These are phyloP conservation scores for Drechslera avenae DNA, from an alignment of 2,329 filamentous ascomycete species.

Conservation along the genomic window DNA sequence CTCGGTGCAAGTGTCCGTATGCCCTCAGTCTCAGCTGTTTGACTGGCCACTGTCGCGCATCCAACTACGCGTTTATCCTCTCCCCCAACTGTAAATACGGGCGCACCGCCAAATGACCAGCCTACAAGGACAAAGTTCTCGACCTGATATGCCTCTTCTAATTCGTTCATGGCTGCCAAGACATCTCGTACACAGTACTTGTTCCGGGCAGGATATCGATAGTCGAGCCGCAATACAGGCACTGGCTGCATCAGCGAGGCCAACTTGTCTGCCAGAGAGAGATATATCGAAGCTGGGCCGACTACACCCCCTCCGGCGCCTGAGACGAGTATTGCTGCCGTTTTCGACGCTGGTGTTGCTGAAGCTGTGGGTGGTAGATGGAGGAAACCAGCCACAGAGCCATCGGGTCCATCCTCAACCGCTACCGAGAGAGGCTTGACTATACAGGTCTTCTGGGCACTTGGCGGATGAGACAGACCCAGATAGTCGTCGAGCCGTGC, in stretches of 20 bases:
- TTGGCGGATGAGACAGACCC: background rate
- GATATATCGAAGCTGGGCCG: constrained; percentile 2
- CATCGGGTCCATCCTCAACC: constrained; percentile 1
- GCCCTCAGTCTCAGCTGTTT: constrained; percentile 2
- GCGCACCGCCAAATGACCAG: constrained; percentile 7
- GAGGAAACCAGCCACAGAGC: constrained; percentile 1
- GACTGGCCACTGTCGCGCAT: constrained; percentile 2
- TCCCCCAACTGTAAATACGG: constrained; percentile 1
- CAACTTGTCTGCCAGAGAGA: constrained; percentile 1
- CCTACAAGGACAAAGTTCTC: background rate
- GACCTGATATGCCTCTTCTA: background rate
- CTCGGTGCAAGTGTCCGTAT: constrained; percentile 1
- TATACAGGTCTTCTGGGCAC: background rate
- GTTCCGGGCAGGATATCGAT: constrained; percentile 3
- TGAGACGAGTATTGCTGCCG: constrained; percentile 1
- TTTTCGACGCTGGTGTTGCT: background rate
- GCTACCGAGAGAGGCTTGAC: constrained; percentile 1
- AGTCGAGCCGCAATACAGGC: background rate
- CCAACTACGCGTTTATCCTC: background rate
- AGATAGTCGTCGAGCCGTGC: constrained; percentile 2
- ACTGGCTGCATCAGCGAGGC: background rate
- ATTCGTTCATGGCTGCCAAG: constrained; percentile 1
- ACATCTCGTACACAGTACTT: constrained; percentile 5
- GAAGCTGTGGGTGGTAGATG: constrained; percentile 1
- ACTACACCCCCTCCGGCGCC: constrained; percentile 3